A percentile compares a stretch with the other conserved stretches of the same genome.
These are phyloP conservation scores for Neofusicoccum parvum DNA, from an alignment of 2,329 filamentous ascomycete genomes.

Conservation along the genomic window DNA sequence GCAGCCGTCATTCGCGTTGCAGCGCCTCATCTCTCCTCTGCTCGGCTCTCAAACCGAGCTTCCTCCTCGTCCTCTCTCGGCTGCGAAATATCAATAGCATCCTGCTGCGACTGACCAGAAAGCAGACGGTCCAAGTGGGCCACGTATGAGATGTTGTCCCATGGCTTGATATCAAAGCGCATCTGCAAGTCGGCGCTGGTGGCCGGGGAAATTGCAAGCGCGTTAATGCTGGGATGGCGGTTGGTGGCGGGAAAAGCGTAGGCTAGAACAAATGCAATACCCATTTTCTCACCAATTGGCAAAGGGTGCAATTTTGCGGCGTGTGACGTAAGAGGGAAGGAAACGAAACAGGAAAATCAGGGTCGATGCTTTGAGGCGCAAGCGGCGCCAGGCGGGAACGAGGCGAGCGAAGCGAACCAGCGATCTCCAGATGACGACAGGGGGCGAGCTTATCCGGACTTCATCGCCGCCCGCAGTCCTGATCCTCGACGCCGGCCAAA, in stretches of 20 bases:
- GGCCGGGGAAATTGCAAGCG: too few species aligned
- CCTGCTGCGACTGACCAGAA: too few species aligned
- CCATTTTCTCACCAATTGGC: background rate
- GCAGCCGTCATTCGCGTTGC: too few species aligned
- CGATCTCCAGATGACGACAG: background rate
- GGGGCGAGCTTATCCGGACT: background rate
- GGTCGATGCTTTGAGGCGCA: background rate
- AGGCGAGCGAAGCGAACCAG: background rate
- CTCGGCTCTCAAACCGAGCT: background rate
- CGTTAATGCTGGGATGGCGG: too few species aligned
- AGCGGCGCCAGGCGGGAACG: background rate
- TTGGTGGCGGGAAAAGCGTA: background rate
- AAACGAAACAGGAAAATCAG: background rate
- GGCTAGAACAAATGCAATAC: constrained; percentile 13
- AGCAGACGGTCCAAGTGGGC: too few species aligned
- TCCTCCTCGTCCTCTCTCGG: background rate
- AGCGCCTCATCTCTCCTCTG: background rate
- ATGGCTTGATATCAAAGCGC: too few species aligned
- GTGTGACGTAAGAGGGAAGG: background rate
- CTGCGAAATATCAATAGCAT: too few species aligned
- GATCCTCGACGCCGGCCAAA: too few species aligned
- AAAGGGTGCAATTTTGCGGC: background rate
- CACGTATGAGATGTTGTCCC: too few species aligned
- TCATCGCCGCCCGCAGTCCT: background rate
- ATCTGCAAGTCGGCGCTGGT: too few species aligned